Base-by-base conservation (phyloP, 2,329 filamentous ascomycete species). In the Trichoderma simmonsii region DNA sequence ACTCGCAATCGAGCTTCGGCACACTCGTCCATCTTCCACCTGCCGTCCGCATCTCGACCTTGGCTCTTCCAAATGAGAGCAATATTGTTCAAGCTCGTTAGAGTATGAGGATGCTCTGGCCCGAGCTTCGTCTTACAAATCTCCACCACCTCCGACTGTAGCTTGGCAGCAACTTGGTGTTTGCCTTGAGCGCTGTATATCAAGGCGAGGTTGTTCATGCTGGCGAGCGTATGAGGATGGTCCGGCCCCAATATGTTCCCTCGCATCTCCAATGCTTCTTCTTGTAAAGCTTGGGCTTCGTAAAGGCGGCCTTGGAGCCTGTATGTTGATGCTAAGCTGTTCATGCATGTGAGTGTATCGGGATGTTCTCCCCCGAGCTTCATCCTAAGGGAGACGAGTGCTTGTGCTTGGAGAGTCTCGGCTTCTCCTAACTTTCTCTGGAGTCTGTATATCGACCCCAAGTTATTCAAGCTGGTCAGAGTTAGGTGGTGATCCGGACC, bases 141-240 rank as follows among this genome's bases (percentile, higher is more conserved):
- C 0, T 62, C 21, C 6, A 64, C 9, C 4, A 63, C 32, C 3
- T 57, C 4, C 9, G n/a, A 21, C 12, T 70, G 59, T 18, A 70
- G 21, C 6, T 70, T 21, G 21, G 12, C n/a, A 6, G 68, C 68
- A 4, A 18, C n/a, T 7, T 32, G 14, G 4, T 24, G 12, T 39
- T 56, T n/a, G 2, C 65, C 71, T 8, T 63, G 71, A 1, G 63
- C 34, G 4, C 11, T 3, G 12, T 32, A 26, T 18, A 36, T 70
- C 18, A 32, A 30, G 3, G 65, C 71, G 6, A 72, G 57, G 24
- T 30, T 36, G 24, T 67, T 67, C 54, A 67, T 60, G 30, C 32
- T 63, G 8, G 39, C 32, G 6, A 72, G 18, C 11, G 71, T 72
- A 12, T 63, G 14, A 2, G 64, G 71, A 26, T 72, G 71, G n/a